Percentiles rank a stretch among this genome's conserved stretches.
Conservation (phyloP, 83 land plant genomes). For the Picea abies region DNA sequence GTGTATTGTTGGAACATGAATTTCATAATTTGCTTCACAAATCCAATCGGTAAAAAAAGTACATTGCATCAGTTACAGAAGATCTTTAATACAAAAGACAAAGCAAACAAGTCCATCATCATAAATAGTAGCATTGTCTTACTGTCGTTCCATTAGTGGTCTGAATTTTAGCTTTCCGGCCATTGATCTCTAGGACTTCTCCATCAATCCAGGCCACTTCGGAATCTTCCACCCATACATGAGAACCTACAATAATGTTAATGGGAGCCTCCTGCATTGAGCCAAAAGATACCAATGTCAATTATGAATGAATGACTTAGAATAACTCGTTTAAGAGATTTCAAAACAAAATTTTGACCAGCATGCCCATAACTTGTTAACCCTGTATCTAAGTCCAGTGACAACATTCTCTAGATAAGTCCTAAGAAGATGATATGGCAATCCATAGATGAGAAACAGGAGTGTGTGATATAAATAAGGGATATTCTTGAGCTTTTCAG, state of each 20-base stretch:
- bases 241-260: slow-evolving; percentile 89
- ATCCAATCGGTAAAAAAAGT: background rate
- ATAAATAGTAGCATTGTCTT: slow-evolving; percentile 2
- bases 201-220: slow-evolving; percentile 87
- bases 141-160: slow-evolving; percentile 65
- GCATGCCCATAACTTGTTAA: background rate
- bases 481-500: background rate
- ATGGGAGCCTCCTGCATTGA: slow-evolving; percentile 63
- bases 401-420: background rate
- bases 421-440: background rate
- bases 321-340: background rate
- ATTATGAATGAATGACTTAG: background rate
- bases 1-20: background rate
- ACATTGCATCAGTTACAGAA: background rate
- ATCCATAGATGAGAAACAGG: background rate
- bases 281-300: background rate
- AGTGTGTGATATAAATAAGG: background rate
- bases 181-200: slow-evolving; percentile 70
- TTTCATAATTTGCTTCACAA: background rate
- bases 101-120: background rate
- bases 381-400: background rate
- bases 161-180: slow-evolving; percentile 54
- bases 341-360: background rate
- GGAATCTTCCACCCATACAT: slow-evolving; percentile 94
- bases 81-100: background rate